Conservation (phyloP, 1,284 basidiomycete species). For the Sporisorium sorghi region DNA sequence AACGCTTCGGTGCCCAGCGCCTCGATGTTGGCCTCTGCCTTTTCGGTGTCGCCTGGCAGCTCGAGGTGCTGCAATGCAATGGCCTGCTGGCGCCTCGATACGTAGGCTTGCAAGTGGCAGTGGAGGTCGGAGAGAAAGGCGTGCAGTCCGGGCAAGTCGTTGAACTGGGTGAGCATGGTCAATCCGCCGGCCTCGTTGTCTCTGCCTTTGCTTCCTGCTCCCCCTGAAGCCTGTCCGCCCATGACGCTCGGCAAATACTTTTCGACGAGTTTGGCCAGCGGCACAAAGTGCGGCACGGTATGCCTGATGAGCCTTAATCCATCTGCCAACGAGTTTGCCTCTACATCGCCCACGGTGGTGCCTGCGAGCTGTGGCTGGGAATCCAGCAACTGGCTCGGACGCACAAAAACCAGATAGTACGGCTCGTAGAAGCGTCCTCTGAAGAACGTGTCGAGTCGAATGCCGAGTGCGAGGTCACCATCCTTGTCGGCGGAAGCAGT, state of each 20-base stretch:
- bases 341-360: conserved; percentile 31
- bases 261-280: conserved; percentile 41
- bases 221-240: conserved; percentile 26
- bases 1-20: conserved; percentile 48
- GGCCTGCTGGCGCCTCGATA: conserved; percentile 50
- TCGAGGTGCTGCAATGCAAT: conserved; percentile 33
- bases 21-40: conserved; percentile 13
- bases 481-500: conserved; percentile 26
- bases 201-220: conserved; percentile 23
- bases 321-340: conserved; percentile 16
- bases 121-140: conserved; percentile 51
- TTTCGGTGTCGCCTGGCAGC: conserved; percentile 12
- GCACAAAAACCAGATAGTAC: conserved; percentile 54
- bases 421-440: conserved; percentile 54
- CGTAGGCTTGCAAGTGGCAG: conserved; percentile 51
- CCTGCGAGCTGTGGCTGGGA: conserved; percentile 23
- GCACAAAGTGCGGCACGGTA: conserved; percentile 59
- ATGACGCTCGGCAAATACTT: conserved; percentile 42
- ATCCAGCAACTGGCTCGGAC: conserved; percentile 42
- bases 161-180: conserved; percentile 44
- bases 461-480: conserved; percentile 46
- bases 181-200: conserved; percentile 45
- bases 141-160: conserved; percentile 40
- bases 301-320: conserved; percentile 48
- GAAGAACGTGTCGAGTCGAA: conserved; percentile 56